phyloP scores from a whole-genome alignment of 352 stramenopile species.

The Pythium apleroticum region DNA sequence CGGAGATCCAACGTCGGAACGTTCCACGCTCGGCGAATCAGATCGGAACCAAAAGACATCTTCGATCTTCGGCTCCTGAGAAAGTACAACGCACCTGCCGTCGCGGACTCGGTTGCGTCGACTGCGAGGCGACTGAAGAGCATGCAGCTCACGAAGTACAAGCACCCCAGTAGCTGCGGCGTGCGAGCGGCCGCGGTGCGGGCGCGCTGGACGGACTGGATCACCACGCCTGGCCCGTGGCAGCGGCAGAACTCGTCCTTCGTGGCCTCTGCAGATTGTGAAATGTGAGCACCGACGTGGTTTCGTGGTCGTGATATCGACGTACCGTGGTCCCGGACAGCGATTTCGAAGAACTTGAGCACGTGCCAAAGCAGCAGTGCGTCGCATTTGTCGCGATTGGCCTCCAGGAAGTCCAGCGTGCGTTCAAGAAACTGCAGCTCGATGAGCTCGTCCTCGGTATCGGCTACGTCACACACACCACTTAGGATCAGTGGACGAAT shows the following conservation, averaged over 20 bases:
- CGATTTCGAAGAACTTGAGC: conserved; percentile 53
- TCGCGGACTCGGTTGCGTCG: background rate
- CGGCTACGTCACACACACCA: conserved; percentile 1
- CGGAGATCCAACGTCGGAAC: background rate
- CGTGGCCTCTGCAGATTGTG: conserved; percentile 28
- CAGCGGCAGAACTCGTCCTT: conserved; percentile 47
- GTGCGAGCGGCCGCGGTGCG: background rate
- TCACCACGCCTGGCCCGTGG: conserved; percentile 28
- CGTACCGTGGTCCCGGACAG: conserved; percentile 39
- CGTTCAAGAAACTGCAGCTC: conserved; percentile 37
- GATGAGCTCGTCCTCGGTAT: conserved; percentile 5
- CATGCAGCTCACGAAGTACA: conserved; percentile 56
- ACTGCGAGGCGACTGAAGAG: conserved; percentile 45
- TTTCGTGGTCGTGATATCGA: background rate
- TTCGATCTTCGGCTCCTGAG: background rate
- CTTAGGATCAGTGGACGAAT: background rate
- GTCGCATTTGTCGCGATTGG: conserved; percentile 20
- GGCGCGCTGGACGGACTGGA: conserved; percentile 28
- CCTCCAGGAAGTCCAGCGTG: conserved; percentile 36
- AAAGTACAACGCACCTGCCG: conserved; percentile 1
- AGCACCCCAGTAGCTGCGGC: conserved; percentile 18
- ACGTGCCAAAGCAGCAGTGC: conserved; percentile 52
- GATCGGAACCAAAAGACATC: background rate
- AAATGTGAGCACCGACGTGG: background rate
- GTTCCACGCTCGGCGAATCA: background rate